Percentiles rank a stretch among this genome's conserved stretches.
Evolutionary conservation across 2,329 filamentous ascomycete genomes (phyloP).

Genomic region (Fusarium stilboides): DNA sequence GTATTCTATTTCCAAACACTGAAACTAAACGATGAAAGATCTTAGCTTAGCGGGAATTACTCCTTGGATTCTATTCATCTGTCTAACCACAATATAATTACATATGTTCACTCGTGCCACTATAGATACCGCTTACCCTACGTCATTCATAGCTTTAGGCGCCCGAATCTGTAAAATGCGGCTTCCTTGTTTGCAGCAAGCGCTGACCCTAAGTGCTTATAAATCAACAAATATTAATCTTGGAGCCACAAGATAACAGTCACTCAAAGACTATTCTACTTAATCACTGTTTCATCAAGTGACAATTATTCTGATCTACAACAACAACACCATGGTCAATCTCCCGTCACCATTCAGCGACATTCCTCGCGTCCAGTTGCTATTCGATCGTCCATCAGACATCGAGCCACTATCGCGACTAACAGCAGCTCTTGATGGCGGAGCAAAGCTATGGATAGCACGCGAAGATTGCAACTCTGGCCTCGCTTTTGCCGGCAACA

Average conservation of each 20-base stretch:
- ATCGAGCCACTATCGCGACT: conserved; percentile 31
- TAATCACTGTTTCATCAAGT: not conserved
- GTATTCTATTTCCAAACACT: too few species aligned
- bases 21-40: too few species aligned
- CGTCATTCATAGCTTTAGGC: not conserved
- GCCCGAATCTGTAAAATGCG: too few species aligned
- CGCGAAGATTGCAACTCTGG: conserved; percentile 39
- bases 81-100: not conserved
- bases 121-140: not conserved
- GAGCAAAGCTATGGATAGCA: conserved; percentile 21
- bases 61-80: not conserved
- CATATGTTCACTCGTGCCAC: not conserved
- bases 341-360: conserved; percentile 24
- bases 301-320: not conserved
- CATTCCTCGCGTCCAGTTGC: conserved; percentile 25
- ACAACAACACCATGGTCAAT: conserved; percentile 3
- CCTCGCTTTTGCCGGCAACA: conserved; percentile 38
- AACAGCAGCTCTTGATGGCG: conserved; percentile 3
- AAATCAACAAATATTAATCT: conserved; percentile 17
- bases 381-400: conserved; percentile 29
- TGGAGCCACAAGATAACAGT: too few species aligned
- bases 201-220: conserved; percentile 14
- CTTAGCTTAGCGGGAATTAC: too few species aligned
- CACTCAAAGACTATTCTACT: not conserved
- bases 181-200: too few species aligned